Percentiles rank a stretch among this genome's conserved stretches.
Evolutionary conservation across 768 basidiomycete genomes (phyloP).

Genomic region (Lactifluus subvellereus): DNA sequence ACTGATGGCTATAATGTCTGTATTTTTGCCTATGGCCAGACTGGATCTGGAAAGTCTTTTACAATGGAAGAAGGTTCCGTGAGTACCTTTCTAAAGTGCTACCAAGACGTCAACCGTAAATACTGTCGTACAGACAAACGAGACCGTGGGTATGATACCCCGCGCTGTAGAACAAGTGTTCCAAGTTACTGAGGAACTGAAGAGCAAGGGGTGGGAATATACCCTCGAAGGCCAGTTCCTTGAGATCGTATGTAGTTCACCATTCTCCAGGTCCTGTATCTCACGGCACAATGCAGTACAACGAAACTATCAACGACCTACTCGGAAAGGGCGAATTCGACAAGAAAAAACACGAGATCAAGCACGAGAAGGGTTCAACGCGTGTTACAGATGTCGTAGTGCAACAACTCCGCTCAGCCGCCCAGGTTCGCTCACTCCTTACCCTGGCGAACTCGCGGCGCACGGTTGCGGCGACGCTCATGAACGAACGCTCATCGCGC

Average conservation of each 20-base stretch:
- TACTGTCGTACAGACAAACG: slow-evolving; percentile 47
- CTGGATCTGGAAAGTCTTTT: slow-evolving; percentile 82
- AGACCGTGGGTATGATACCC: slow-evolving; percentile 82
- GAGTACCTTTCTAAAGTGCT: slow-evolving; percentile 28
- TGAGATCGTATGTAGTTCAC: slow-evolving; percentile 64
- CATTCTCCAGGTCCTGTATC: slow-evolving; percentile 7
- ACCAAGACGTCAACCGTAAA: not conserved
- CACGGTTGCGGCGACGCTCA: slow-evolving; percentile 85
- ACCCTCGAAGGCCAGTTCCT: slow-evolving; percentile 92
- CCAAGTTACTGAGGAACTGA: slow-evolving; percentile 63
- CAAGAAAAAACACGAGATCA: slow-evolving; percentile 94
- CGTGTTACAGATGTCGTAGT: slow-evolving; percentile 80
- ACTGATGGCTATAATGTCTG: slow-evolving; percentile 93
- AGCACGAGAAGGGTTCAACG: slow-evolving; percentile 78
- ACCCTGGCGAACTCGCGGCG: slow-evolving; percentile 71
- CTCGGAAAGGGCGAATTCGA: slow-evolving; percentile 79
- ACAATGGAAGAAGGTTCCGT: slow-evolving; percentile 93
- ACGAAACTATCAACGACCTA: slow-evolving; percentile 92
- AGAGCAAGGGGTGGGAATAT: slow-evolving; percentile 85
- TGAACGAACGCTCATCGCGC: slow-evolving; percentile 93
- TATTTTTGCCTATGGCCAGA: slow-evolving; percentile 95
- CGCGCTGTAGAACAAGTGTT: slow-evolving; percentile 91
- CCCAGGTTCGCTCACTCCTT: slow-evolving; percentile 73
- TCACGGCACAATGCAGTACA: slow-evolving; percentile 51
- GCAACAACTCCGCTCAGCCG: slow-evolving; percentile 63